Conservation (phyloP, 768 basidiomycete genomes). For the Russula griseocarnosa region DNA sequence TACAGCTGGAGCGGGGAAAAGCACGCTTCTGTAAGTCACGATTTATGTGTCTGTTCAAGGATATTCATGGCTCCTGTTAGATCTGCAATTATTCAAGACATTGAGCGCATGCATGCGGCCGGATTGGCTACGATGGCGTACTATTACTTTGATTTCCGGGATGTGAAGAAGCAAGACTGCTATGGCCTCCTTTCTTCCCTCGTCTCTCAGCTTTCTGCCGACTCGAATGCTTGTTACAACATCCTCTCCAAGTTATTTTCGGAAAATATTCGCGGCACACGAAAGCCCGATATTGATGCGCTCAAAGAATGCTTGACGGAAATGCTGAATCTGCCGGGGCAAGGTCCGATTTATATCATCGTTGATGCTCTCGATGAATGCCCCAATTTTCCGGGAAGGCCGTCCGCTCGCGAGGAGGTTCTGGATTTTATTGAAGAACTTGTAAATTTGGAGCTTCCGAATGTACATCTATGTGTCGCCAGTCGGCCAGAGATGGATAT, state of each 20-base stretch:
- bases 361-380: neutral
- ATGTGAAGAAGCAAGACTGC: neutral
- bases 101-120: neutral
- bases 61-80: neutral
- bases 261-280: neutral
- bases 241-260: neutral
- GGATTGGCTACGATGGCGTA: neutral
- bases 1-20: too few species aligned
- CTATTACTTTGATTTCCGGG: neutral
- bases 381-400: neutral
- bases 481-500: neutral
- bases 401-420: neutral
- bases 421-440: neutral
- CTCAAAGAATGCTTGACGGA: neutral
- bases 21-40: too few species aligned
- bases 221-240: neutral
- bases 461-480: neutral
- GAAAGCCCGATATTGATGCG: neutral
- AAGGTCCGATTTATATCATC: neutral
- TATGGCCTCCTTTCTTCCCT: neutral
- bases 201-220: neutral
- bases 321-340: neutral
- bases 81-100: neutral
- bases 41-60: too few species aligned
- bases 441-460: neutral